phyloP scores from a whole-genome alignment of 257 asterid genomes.

The Capsicum rhomboideum region DNA sequence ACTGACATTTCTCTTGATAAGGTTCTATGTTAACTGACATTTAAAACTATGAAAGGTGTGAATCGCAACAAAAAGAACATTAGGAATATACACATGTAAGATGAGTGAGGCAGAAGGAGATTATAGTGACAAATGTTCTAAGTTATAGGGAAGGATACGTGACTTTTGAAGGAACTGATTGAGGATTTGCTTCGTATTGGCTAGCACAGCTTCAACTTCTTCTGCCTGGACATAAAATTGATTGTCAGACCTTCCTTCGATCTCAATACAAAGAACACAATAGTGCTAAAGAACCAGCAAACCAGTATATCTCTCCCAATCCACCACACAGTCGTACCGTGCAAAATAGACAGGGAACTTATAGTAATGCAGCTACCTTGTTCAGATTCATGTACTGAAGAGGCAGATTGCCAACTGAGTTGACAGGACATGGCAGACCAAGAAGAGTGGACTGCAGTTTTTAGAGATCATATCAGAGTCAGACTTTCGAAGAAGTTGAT shows the following conservation, averaged over 20 bases:
- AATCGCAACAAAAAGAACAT: not conserved
- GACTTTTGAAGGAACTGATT: constrained; percentile 76
- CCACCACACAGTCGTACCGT: not conserved
- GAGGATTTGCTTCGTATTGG: constrained; percentile 87
- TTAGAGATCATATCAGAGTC: constrained; percentile 16
- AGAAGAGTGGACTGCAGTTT: constrained; percentile 82
- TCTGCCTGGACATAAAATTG: constrained; percentile 40
- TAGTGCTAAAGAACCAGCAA: not conserved
- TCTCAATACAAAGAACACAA: constrained; percentile 4
- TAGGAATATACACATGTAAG: not conserved
- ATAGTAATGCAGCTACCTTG: constrained; percentile 43
- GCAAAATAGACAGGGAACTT: not conserved
- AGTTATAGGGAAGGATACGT: constrained; percentile 53
- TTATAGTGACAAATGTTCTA: not conserved
- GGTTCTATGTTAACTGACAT: not conserved
- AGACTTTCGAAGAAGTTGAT: not conserved
- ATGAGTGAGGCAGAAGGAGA: not conserved
- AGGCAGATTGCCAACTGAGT: constrained; percentile 91
- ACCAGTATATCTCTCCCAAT: not conserved
- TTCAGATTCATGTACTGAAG: constrained; percentile 59
- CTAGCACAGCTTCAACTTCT: constrained; percentile 86
- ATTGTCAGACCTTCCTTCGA: not conserved
- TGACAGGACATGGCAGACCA: constrained; percentile 90
- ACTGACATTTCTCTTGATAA: not conserved
- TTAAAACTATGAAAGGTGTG: not conserved